A percentile compares a stretch with the other conserved stretches of the same genome.
Evolutionary conservation across 2,329 filamentous ascomycete species (phyloP).

Genomic region (Rachicladosporium sp.): DNA sequence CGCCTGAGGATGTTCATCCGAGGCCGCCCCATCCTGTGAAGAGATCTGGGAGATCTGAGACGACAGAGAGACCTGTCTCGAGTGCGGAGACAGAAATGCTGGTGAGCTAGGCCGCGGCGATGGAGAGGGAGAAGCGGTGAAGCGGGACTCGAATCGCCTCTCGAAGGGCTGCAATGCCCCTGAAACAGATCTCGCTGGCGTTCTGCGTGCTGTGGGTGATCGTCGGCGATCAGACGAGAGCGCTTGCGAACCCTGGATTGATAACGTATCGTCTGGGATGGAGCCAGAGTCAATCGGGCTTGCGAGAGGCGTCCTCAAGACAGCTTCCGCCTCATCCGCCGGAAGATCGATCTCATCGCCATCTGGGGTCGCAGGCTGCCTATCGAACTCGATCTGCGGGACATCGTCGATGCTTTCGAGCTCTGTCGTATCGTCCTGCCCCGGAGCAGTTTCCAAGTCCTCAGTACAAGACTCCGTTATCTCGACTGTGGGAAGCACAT

Average conservation of each 20-base stretch:
- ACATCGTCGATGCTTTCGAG: slow-evolving; percentile 10
- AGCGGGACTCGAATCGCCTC: slow-evolving; percentile 79
- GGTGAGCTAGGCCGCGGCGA: slow-evolving; percentile 65
- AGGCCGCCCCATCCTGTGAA: slow-evolving; percentile 39
- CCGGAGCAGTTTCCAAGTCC: no score
- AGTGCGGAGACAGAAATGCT: slow-evolving; percentile 63
- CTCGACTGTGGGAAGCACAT: slow-evolving; percentile 3
- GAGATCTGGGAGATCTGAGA: slow-evolving; percentile 53
- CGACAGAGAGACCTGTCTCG: slow-evolving; percentile 45
- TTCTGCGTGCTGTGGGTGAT: slow-evolving; percentile 47
- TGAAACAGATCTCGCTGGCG: slow-evolving; percentile 55
- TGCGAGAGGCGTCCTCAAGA: slow-evolving; percentile 27
- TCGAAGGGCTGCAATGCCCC: slow-evolving; percentile 89
- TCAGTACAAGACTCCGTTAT: no score
- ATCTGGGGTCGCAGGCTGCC: slow-evolving; percentile 2
- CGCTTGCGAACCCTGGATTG: slow-evolving; percentile 51
- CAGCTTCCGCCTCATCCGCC: slow-evolving; percentile 9
- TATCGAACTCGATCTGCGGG: slow-evolving; percentile 9
- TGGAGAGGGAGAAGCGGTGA: slow-evolving; percentile 49
- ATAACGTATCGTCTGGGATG: slow-evolving; percentile 72
- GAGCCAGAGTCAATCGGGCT: slow-evolving; percentile 64
- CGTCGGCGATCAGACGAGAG: slow-evolving; percentile 63
- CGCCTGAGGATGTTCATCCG: slow-evolving; percentile 45
- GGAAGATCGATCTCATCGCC: slow-evolving; percentile 2
- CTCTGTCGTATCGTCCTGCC: not conserved